phyloP scores from a whole-genome alignment of 2,329 filamentous ascomycete genomes.

The Fusarium keratoplasticum region DNA sequence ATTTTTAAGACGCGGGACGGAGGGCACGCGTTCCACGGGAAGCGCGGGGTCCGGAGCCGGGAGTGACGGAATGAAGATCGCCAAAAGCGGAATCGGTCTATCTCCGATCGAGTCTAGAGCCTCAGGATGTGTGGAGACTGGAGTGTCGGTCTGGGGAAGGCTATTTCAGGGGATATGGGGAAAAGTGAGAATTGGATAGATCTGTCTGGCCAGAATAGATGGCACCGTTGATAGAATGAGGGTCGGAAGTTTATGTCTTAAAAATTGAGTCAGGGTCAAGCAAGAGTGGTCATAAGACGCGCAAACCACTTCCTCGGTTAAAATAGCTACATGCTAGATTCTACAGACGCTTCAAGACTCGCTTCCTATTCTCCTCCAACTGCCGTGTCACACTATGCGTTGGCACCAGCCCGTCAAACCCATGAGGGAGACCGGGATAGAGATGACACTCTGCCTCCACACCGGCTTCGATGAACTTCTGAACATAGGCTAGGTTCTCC shows the following conservation, averaged over 20 bases:
- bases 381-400: neutral
- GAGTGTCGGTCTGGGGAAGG: neutral
- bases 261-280: neutral
- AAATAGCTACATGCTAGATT: neutral
- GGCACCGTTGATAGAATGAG: neutral
- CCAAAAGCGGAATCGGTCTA: neutral
- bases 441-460: neutral
- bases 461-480: neutral
- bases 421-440: neutral
- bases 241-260: neutral
- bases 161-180: neutral
- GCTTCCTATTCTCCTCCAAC: neutral
- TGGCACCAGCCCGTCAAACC: neutral
- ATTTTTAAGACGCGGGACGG: neutral
- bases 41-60: neutral
- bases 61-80: neutral
- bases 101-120: neutral
- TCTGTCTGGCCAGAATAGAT: neutral
- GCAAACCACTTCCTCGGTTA: neutral
- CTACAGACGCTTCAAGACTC: neutral
- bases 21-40: neutral
- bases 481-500: neutral
- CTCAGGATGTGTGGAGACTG: neutral
- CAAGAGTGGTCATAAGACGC: neutral
- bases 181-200: neutral